These are phyloP conservation scores for Bretziella fagacearum DNA, from an alignment of 2,329 filamentous ascomycete genomes.

Conservation along the genomic window DNA sequence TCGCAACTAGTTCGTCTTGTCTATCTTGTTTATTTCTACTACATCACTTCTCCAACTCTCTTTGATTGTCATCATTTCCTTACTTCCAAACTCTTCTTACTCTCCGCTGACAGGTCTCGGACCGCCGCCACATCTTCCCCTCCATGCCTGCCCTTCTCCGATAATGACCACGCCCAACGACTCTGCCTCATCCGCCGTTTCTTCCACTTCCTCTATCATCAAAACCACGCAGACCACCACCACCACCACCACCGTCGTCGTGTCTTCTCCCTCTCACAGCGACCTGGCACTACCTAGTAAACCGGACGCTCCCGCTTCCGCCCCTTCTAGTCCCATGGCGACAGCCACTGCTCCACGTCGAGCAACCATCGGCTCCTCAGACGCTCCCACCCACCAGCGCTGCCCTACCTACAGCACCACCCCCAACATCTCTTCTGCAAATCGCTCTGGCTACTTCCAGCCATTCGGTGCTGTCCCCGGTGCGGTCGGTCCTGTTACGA, in stretches of 20 bases:
- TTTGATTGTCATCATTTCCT: background rate
- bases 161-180: conserved; percentile 8
- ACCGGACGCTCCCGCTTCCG: background rate
- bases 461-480: background rate
- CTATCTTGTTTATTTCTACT: background rate
- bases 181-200: background rate
- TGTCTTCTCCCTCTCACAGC: background rate
- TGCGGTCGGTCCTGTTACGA: background rate
- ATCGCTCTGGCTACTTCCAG: conserved; percentile 2
- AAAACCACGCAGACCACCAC: background rate
- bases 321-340: background rate
- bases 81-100: background rate
- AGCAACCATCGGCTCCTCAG: conserved; percentile 9
- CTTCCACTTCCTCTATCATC: background rate
- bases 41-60: background rate
- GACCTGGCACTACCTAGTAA: background rate
- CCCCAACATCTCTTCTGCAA: conserved; percentile 4
- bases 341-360: conserved; percentile 5
- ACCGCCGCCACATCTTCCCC: background rate
- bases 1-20: too few relatives aligned
- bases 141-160: conserved; percentile 1
- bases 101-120: background rate
- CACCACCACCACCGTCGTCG: background rate
- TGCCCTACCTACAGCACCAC: conserved; percentile 12
- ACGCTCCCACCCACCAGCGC: conserved; percentile 1